Percentiles rank a stretch among this genome's conserved stretches.
Conservation (phyloP, 495 filamentous ascomycete genomes). For the Penicillium diatomitis region DNA sequence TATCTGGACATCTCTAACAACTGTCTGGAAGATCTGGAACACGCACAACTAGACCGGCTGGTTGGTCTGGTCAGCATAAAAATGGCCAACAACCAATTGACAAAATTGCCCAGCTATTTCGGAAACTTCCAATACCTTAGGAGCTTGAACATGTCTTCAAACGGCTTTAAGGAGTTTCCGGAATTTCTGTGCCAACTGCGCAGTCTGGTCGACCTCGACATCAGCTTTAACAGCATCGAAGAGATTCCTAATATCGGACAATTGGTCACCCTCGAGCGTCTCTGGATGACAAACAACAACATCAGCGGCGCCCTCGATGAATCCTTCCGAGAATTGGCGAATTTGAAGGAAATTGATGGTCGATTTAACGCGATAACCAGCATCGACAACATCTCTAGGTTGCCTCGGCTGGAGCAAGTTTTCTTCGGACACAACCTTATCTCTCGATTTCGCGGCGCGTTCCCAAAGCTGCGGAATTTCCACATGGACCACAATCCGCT, state of each 20-base stretch:
- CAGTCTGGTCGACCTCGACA: slow-evolving; percentile 83
- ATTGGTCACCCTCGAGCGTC: slow-evolving; percentile 68
- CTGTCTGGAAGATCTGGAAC: slow-evolving; percentile 72
- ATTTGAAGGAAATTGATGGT: slow-evolving; percentile 84
- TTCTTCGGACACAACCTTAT: slow-evolving; percentile 86
- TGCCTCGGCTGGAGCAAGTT: slow-evolving; percentile 80
- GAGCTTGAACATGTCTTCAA: slow-evolving; percentile 84
- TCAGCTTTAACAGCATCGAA: slow-evolving; percentile 90
- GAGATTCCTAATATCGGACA: slow-evolving; percentile 70
- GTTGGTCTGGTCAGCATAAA: slow-evolving; percentile 79
- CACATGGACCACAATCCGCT: slow-evolving; percentile 88
- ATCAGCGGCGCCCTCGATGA: slow-evolving; percentile 63
- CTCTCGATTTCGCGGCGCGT: slow-evolving; percentile 76
- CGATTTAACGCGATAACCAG: slow-evolving; percentile 81
- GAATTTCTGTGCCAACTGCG: slow-evolving; percentile 72
- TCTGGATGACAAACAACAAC: slow-evolving; percentile 93
- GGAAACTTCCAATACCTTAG: slow-evolving; percentile 64
- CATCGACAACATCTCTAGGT: slow-evolving; percentile 72
- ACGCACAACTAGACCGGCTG: slow-evolving; percentile 64
- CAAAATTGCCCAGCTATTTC: slow-evolving; percentile 68
- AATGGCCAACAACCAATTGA: slow-evolving; percentile 84
- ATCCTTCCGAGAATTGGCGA: slow-evolving; percentile 58
- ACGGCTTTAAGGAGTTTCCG: slow-evolving; percentile 78
- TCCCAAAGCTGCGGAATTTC: slow-evolving; percentile 72
- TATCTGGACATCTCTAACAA: slow-evolving; percentile 95